phyloP scores from a whole-genome alignment of 108 stramenopile genomes.

The Cyclostephanos tholiformis region DNA sequence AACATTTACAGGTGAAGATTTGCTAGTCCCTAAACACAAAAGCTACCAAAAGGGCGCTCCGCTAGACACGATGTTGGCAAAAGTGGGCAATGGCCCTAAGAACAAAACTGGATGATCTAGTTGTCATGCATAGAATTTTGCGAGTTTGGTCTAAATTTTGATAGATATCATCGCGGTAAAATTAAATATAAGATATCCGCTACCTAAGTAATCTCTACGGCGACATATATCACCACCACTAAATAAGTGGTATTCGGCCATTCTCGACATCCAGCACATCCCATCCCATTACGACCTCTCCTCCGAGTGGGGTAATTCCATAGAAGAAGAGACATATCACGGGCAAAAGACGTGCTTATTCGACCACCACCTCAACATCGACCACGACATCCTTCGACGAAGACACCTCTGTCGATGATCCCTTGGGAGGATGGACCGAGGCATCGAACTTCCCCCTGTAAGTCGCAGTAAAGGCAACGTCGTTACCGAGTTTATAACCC shows the following conservation, averaged over 20 bases:
- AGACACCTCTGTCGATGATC: conserved; percentile 4
- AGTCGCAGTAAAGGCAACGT: conserved; percentile 74
- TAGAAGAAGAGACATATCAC: too few relatives aligned
- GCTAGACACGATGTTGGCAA: conserved; percentile 3
- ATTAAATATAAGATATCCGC: too few relatives aligned
- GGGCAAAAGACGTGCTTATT: conserved; percentile 13
- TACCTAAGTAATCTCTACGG: too few relatives aligned
- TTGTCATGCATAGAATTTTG: neutral
- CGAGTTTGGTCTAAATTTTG: neutral
- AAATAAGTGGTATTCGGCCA: conserved; percentile 1
- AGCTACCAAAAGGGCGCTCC: conserved; percentile 46
- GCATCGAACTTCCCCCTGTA: conserved; percentile 65
- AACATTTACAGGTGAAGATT: conserved; percentile 39
- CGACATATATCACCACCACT: too few relatives aligned
- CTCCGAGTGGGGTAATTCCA: too few relatives aligned
- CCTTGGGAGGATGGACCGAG: conserved; percentile 6
- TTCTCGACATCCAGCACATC: conserved; percentile 13
- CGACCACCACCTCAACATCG: conserved; percentile 33
- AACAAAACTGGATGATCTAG: conserved; percentile 13
- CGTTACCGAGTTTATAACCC: conserved; percentile 72
- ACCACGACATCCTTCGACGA: conserved; percentile 37
- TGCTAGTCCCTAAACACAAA: conserved; percentile 33
- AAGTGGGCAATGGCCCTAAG: neutral
- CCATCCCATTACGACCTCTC: too few relatives aligned
- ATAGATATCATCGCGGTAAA: too few relatives aligned